phyloP scores from a whole-genome alignment of 164 flowering plant species.

The Tetrastigma voinierianum region DNA sequence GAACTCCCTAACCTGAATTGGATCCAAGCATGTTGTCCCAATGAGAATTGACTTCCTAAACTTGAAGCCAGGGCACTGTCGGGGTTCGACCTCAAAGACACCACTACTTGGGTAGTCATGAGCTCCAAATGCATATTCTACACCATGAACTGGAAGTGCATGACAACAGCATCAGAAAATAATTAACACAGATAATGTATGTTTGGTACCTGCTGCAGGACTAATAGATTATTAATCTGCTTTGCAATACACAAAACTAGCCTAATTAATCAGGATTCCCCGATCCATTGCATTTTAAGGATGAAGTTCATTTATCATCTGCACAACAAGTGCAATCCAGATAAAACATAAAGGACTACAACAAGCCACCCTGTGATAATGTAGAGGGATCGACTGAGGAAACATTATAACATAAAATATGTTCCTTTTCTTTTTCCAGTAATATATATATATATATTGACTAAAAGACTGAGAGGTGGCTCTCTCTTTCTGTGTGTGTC shows the following conservation, averaged over 20 bases:
- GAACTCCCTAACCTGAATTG: conserved; percentile 78
- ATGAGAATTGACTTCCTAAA: conserved; percentile 86
- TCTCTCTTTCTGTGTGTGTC: too few species aligned
- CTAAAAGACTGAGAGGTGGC: too few species aligned
- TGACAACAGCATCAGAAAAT: conserved; percentile 9
- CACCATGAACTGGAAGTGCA: conserved; percentile 78
- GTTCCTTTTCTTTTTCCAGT: too few species aligned
- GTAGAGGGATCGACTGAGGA: too few species aligned
- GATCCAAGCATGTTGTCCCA: conserved; percentile 81
- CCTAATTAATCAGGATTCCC: too few species aligned
- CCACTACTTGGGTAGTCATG: conserved; percentile 93
- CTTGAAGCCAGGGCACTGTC: conserved; percentile 95
- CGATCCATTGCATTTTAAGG: too few species aligned
- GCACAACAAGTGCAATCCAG: too few species aligned
- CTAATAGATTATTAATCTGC: conserved; percentile 3
- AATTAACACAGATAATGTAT: background rate
- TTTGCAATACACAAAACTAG: background rate
- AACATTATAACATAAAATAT: too few species aligned
- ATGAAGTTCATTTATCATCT: too few species aligned
- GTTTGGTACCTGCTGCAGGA: background rate
- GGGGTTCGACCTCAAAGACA: conserved; percentile 96
- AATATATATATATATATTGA: too few species aligned
- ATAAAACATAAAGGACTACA: too few species aligned
- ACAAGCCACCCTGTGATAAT: too few species aligned
- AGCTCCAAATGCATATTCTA: conserved; percentile 98